Percentiles rank a stretch among this genome's conserved stretches.
Conservation (phyloP, 148 eudicot genomes). For the Gaultheria prostrata region DNA sequence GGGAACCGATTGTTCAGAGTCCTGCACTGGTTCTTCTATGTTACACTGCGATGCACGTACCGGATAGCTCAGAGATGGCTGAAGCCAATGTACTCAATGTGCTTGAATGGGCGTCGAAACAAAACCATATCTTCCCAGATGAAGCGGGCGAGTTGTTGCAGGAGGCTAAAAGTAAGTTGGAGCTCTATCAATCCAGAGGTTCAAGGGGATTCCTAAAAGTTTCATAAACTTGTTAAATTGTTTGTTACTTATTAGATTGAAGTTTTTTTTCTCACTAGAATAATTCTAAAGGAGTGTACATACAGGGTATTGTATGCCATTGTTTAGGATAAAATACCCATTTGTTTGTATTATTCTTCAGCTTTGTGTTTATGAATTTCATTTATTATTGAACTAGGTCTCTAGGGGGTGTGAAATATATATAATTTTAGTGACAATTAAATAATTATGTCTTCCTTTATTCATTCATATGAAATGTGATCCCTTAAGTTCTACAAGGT, state of each 20-base stretch:
- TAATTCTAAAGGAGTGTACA: conserved; percentile 2
- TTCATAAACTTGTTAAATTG: neutral
- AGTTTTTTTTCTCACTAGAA: neutral
- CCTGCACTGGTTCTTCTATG: conserved; percentile 13
- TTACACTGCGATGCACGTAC: neutral
- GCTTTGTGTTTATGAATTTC: neutral
- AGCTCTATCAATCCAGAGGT: conserved; percentile 17
- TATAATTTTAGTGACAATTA: neutral
- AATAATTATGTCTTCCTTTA: neutral
- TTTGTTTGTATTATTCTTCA: conserved; percentile 1
- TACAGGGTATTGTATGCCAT: neutral
- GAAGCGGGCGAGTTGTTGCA: neutral
- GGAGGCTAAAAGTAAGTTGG: conserved; percentile 13
- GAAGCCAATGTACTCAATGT: conserved; percentile 14
- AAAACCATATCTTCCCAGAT: neutral
- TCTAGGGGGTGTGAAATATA: neutral
- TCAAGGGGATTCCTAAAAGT: conserved; percentile 10
- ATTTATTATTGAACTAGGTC: neutral
- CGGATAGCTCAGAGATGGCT: conserved; percentile 15
- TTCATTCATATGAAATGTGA: neutral
- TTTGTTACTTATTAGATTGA: neutral
- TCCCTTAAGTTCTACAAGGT: neutral
- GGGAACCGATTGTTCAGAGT: conserved; percentile 7
- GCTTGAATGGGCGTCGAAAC: conserved; percentile 20
- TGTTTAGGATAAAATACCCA: neutral